Percentiles rank a stretch among this genome's conserved stretches.
phyloP scores from a whole-genome alignment of 805 yeast species.

The Saturnispora sanitii region DNA sequence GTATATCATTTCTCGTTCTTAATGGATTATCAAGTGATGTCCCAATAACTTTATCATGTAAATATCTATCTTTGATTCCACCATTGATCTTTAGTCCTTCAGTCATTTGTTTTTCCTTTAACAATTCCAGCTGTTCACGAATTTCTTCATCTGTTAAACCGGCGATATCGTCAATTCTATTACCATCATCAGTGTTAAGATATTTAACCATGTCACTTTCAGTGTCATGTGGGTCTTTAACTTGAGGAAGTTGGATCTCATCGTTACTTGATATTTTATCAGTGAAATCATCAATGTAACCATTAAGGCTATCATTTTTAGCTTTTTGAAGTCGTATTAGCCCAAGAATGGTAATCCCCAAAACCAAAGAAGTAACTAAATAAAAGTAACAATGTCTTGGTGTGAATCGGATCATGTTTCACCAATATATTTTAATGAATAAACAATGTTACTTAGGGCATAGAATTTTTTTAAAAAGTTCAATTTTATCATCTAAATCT shows the following conservation, averaged over 20 bases:
- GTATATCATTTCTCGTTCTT: slow-evolving; percentile 6
- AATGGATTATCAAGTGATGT: slow-evolving; percentile 9
- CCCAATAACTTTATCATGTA: slow-evolving; percentile 6
- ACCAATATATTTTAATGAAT: background rate
- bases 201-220: background rate
- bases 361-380: background rate
- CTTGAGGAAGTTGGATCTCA: background rate
- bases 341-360: background rate
- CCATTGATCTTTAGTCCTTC: background rate
- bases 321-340: background rate
- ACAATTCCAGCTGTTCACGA: slow-evolving; percentile 8
- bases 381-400: slow-evolving; percentile 5
- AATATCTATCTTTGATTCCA: background rate
- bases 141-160: slow-evolving; percentile 14
- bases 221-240: slow-evolving; percentile 5
- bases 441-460: background rate
- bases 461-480: too few species aligned
- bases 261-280: background rate
- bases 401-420: slow-evolving; percentile 4
- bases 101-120: slow-evolving; percentile 11
- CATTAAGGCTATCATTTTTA: background rate
- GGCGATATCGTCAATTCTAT: slow-evolving; percentile 5
- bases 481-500: too few species aligned
- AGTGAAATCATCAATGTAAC: slow-evolving; percentile 5
- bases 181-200: background rate